Evolutionary conservation across 768 basidiomycete genomes (phyloP), one percentile per base, ranked within the genome.

Genomic region (Leccinum imitatum): DNA sequence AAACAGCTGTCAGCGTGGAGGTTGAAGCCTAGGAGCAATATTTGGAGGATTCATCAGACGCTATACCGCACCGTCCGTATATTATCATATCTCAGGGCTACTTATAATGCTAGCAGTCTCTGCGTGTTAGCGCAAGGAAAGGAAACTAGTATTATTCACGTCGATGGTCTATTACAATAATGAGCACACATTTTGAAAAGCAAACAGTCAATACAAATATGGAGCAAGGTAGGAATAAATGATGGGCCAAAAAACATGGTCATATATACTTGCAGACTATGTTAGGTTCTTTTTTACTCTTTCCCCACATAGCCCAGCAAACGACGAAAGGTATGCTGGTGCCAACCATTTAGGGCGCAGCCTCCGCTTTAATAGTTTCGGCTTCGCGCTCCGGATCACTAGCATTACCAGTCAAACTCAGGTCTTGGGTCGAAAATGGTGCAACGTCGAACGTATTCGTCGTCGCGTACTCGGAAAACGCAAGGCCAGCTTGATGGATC

Each of bases 361-460:
- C 80, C 74, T 91, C 90, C 50, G 86, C 75, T 79, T 90, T 90
- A 61, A 89, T 84, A 50, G 83, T 64, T 58, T 89, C 90, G 50
- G 79, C 65, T 65, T 88, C 85, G 57, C 81, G 79, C 35, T 89
- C 89, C 57, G 85, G 72, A 62, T 89, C 88, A 69, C 82, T 84
- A 46, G 72, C 61, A 56, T 82, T 78, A 55, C 84, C 80, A 65
- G 78, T 52, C 67, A 91, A 80, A 58, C 81, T 82, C 64, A 92
- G 69, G 62, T 90, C 90, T 66, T 87, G 87, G 39, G 84, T 76
- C 52, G 82, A 75, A 72, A 89, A 89, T n/a, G 78, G 80, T 35
- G 82, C 68, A 52, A 91, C 89, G 71, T 92, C 90, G 65, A 91
- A 92, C 17, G 84, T 72, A 60, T 81, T 83, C 55, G 82, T 81